Conservation (phyloP, 352 stramenopile genomes). For the Pilasporangium apinafurcum region DNA sequence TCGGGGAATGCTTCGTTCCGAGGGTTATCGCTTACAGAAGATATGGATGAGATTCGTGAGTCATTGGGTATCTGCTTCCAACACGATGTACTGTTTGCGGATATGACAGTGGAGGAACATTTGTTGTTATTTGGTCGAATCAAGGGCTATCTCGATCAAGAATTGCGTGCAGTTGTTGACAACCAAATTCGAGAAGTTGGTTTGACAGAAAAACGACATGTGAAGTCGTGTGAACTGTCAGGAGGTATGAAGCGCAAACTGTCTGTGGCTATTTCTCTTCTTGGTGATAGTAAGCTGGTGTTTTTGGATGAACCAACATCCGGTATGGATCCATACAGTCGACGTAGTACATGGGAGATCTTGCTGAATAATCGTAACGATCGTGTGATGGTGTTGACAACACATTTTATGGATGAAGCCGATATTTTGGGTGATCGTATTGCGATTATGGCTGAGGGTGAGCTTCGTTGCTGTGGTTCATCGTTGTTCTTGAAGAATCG, state of each 20-base stretch:
- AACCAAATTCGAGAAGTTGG: conserved; percentile 87
- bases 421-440: conserved; percentile 83
- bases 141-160: conserved; percentile 68
- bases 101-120: conserved; percentile 95
- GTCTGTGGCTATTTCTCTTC: conserved; percentile 67
- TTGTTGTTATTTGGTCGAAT: conserved; percentile 91
- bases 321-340: conserved; percentile 92
- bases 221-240: conserved; percentile 47
- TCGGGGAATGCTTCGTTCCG: conserved; percentile 52
- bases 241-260: conserved; percentile 81
- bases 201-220: conserved; percentile 81
- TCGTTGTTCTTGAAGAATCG: conserved; percentile 80
- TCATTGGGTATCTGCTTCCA: conserved; percentile 96
- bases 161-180: conserved; percentile 15
- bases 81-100: conserved; percentile 94
- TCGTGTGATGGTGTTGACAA: conserved; percentile 85
- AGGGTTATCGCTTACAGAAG: conserved; percentile 41
- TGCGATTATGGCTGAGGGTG: conserved; percentile 82
- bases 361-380: conserved; percentile 49
- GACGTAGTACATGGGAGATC: conserved; percentile 90
- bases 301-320: conserved; percentile 90
- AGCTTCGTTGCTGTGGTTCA: conserved; percentile 62
- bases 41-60: conserved; percentile 86
- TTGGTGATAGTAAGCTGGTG: conserved; percentile 68
- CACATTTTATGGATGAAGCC: conserved; percentile 94